A percentile compares a stretch with the other conserved stretches of the same genome.
These are phyloP conservation scores for Lycium barbarum DNA, from an alignment of 257 asterid species.

Conservation along the genomic window DNA sequence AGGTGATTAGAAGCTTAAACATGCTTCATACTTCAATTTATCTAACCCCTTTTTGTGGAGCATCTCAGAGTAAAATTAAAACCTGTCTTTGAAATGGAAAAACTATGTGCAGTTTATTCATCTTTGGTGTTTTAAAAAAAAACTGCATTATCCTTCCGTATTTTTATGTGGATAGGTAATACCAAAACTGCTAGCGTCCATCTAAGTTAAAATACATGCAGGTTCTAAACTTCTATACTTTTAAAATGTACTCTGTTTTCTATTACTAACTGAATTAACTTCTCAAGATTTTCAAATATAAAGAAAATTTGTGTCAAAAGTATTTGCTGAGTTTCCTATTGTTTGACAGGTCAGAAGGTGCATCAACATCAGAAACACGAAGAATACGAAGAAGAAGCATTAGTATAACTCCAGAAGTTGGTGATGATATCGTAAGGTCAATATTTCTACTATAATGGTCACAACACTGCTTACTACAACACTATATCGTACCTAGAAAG, in stretches of 20 bases:
- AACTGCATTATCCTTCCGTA: neutral
- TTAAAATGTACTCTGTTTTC: neutral
- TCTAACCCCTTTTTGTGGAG: neutral
- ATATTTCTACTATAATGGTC: constrained; percentile 34
- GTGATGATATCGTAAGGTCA: constrained; percentile 98
- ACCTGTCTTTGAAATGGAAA: constrained; percentile 3
- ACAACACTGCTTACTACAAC: neutral
- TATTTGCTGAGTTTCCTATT: neutral
- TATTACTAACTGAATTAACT: neutral
- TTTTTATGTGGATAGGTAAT: neutral
- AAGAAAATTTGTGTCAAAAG: neutral
- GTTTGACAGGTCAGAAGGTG: constrained; percentile 85
- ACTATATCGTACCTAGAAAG: neutral
- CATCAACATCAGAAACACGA: constrained; percentile 72
- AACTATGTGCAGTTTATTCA: neutral
- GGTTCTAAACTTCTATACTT: neutral
- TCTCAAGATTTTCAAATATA: neutral
- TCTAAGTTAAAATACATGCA: constrained; percentile 4
- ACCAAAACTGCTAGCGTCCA: neutral
- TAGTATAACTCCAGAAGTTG: constrained; percentile 94
- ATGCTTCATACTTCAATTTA: neutral
- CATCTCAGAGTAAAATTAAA: neutral
- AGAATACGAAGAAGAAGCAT: constrained; percentile 90
- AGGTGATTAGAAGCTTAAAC: neutral
- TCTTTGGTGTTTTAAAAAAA: neutral